Evolutionary conservation across 2,329 filamentous ascomycete species (phyloP), one percentile per base, ranked within the genome.

Genomic region (Colletotrichum echinochloae): DNA sequence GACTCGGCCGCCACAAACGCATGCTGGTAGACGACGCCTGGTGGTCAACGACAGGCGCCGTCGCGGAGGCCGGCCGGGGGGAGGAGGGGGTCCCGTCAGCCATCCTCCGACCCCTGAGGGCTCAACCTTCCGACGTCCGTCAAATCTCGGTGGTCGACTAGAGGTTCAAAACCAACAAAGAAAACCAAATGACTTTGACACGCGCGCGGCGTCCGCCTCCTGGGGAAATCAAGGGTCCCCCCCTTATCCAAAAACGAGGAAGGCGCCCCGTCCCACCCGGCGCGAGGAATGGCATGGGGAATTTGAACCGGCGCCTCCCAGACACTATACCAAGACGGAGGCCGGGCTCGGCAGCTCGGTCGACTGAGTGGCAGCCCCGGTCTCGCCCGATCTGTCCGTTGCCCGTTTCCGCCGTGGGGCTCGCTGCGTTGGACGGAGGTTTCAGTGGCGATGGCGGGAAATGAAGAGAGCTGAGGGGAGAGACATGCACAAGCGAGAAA

Each of bases 1-100:
- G 23, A 54, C 18, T 30, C 44, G 20, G 23, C 51, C 67, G 57
- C 67, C 57, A 70, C 67, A 44, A 54, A 44, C 60, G 48, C 48
- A 52, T 62, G 33, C 33, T 28, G 20, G 46, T 51, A 23, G 18
- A 60, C 30, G 39, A 41, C 48, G 35, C 33, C 37, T 61, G 44
- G n/a, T 37, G 20, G 23, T 28, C 35, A 33, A 51, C n/a, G 20
- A 46, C 41, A 5, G 2, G 46, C 54, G 28, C 51, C 30, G 51
- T 54, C 30, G 9, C 20, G 11, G 26, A 20, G 30, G 51, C 51
- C 51, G 51, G 57, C 57, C 57, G n/a, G n/a, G 30, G 5, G 35
- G n/a, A 12, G 30, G 33, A 49, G 23, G 23, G n/a, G 28, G 26
- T 6, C 28, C 56, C 56, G 39, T 23, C 39, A 35, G 56, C 56